Evolutionary conservation across 1,139 yeast species (phyloP), one percentile per base, ranked within the genome.

Genomic region (Yamadazyma songkhlaensis): DNA sequence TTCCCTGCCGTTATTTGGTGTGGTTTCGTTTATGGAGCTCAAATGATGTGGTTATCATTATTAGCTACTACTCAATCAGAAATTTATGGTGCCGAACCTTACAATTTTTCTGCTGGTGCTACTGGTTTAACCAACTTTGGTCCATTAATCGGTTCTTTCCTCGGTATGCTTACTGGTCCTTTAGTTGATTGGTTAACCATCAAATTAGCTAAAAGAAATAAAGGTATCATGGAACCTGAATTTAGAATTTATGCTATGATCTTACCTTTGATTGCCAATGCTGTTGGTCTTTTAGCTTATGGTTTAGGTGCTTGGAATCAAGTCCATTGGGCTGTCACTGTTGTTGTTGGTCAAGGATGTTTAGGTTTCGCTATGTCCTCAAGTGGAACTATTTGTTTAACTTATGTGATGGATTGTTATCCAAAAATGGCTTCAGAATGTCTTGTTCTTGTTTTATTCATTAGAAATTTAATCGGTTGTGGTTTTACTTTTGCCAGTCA

Each of bases 1-100:
- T 77, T 79, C 49, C 88, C 89, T 6, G 69, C 76, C 9, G 73
- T 81, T 13, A 47, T 79, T 13, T 81, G 81, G 77, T 73, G 79
- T 36, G 87, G 87, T 2, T 54, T 79, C 39, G 58, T 77, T 20
- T 81, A 81, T 50, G 89, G 88, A 3, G 66, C 79, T 12, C 81
- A 82, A 36, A 69, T 81, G 64, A 70, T 71, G 74, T 74, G 79
- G 79, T 56, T 74, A 25, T 60, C 76, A 10, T 54, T 72, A 27
- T 53, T 73, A 38, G 59, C 64, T 6, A 66, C 70, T 17, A 71
- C 79, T 3, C 77, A 72, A 49, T 62, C 77, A 1, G 57, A 59
- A 39, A 60, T 72, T 32, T 71, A 62, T 42, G 46, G 63, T 8
- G 54, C 52, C 6, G 42, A 49, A n/a, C 74, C 71, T 0, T 72